Evolutionary conservation across 371 early-diverging fungal species (phyloP), one percentile per base, ranked within the genome.

Genomic region (Amoeboaphelidium protococcarum): DNA sequence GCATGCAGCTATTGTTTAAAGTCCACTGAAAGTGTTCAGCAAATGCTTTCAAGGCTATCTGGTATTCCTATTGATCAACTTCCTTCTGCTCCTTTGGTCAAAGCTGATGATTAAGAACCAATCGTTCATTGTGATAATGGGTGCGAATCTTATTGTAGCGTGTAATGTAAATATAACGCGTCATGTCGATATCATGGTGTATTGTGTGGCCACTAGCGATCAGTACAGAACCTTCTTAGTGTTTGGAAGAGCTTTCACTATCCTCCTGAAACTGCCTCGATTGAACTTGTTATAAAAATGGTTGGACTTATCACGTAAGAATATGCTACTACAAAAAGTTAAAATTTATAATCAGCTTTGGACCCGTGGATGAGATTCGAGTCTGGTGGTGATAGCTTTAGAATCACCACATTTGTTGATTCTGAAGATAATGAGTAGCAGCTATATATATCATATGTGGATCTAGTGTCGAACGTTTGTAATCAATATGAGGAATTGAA

Each of bases 241-340:
- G 6, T 31, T 10, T 31, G 37, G 37, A 31, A 31, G 37, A 16
- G 37, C 37, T 10, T 31, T 31, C 52, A 52, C 23, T 52, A 21
- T 24, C 52, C 52, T 19, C 52, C 52, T 24, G 52, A 52, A 24
- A 10, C 50, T n/a, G 52, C 51, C 1, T 42, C 52, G 0, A 31
- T 45, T 20, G 20, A 19, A 13, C 25, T 52, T n/a, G 6, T 52
- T 2, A 25, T 41, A 3, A 49, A 40, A 41, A 50, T 50, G 27
- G 26, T 52, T 24, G 52, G 51, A 26, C 41, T 49, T 26, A 49
- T 52, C 23, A 44, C n/a, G 19, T 22, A 44, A 10, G 23, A 44
- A n/a, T n/a, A n/a, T n/a, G n/a, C n/a, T n/a, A n/a, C n/a, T n/a
- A n/a, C n/a, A n/a, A n/a, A n/a, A n/a, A n/a, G n/a, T n/a, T n/a